phyloP scores from a whole-genome alignment of 2,329 filamentous ascomycete species.

The Cyclaneusma minus region DNA sequence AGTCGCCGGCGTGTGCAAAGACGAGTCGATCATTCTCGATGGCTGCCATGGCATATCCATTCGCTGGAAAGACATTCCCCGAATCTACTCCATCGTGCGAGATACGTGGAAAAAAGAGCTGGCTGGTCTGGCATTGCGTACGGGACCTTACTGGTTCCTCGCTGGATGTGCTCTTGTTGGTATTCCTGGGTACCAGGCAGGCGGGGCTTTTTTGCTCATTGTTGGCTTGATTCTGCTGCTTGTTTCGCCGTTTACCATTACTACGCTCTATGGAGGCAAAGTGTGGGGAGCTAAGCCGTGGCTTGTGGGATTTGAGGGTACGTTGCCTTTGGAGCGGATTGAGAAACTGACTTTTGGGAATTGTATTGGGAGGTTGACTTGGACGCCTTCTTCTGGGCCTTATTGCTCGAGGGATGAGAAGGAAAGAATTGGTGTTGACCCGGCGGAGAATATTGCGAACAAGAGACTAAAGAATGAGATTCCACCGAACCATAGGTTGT shows the following conservation, averaged over 20 bases:
- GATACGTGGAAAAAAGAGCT: constrained; percentile 1
- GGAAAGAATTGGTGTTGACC: constrained; percentile 13
- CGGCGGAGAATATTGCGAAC: constrained; percentile 6
- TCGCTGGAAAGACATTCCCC: constrained; percentile 18
- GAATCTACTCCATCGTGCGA: constrained; percentile 7
- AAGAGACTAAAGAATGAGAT: constrained; percentile 3
- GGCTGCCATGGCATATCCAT: constrained; percentile 17
- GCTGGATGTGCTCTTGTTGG: constrained; percentile 3
- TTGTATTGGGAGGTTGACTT: constrained; percentile 11
- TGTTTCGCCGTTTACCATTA: constrained; percentile 9
- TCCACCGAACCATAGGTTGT: constrained; percentile 12
- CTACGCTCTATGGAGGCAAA: constrained; percentile 9
- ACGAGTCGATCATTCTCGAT: constrained; percentile 17
- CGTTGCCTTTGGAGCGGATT: constrained; percentile 10
- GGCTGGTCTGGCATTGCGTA: neutral
- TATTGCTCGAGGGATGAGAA: constrained; percentile 9
- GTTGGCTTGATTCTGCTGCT: constrained; percentile 4
- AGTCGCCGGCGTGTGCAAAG: constrained; percentile 17
- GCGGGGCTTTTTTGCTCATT: constrained; percentile 1
- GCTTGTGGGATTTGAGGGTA: constrained; percentile 16
- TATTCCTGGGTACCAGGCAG: constrained; percentile 7
- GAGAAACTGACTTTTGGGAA: constrained; percentile 15
- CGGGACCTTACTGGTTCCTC: constrained; percentile 1
- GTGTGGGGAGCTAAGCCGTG: constrained; percentile 11
- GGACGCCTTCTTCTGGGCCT: constrained; percentile 11